Base-by-base conservation (phyloP, 148 eudicot genomes). In the Beta vulgaris region DNA sequence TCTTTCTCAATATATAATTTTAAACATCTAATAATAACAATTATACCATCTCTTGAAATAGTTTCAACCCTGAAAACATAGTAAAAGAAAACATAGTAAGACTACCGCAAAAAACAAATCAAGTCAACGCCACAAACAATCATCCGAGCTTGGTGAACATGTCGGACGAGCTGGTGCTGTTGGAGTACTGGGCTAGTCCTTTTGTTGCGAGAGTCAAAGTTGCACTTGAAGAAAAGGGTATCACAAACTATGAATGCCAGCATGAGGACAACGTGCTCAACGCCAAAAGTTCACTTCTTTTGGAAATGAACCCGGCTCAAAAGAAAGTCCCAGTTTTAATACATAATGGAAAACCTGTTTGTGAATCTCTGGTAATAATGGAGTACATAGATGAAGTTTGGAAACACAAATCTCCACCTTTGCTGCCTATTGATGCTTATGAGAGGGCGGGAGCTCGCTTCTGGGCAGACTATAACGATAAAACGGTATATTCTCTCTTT, bases 251-350 rank as follows among this genome's bases (percentile, higher is more conserved):
- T 39, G 39, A 77, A 18, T 15, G 4, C 4, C 40, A 2, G n/a
- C 0, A 54, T 21, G 68, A 76, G 12, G 73, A 57, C 31, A 15
- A 57, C 31, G 15, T 55, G 7, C 3, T 29, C 14, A 26, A 7
- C 25, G 32, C 6, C 7, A 55, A 76, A 23, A 76, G 67, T 26
- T 21, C 73, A 0, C 23, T 76, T 3, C 55, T 76, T 7, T 14
- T 74, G 0, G 42, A 78, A 61, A 71, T 72, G 76, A 84, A 84
- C 46, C 87, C 84, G 23, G 67, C 74, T 73, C 79, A 82, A 60
- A 69, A 62, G 26, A 68, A 68, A 49, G 23, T 68, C 7, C 77
- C 68, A 16, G 79, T 68, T 13, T 25, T 68, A 2, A 76, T 76
- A 19, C 73, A 76, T 59, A 59, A 76, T 18, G 71, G 40, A 2